Base-by-base conservation (phyloP, 2,329 filamentous ascomycete species). In the Botrytis aclada region DNA sequence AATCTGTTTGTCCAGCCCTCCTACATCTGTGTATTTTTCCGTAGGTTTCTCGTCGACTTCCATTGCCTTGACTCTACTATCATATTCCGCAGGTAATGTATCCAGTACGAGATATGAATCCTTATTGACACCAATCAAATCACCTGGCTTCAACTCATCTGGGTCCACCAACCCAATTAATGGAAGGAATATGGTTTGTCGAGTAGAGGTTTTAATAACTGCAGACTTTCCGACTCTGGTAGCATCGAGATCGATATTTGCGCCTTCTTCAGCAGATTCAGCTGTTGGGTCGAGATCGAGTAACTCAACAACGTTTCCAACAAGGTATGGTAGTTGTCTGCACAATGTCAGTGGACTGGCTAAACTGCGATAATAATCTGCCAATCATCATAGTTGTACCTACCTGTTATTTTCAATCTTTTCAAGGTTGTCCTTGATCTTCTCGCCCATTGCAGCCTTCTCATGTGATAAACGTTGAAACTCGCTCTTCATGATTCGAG, bases 31-130 rank as follows among this genome's bases (percentile, higher is more conserved):
- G 85, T 99, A 99, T 85, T 98, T 97, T 84, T 99, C 96, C 56
- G 95, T 98, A 16, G 96, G 97, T 87, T 99, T 99, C 88, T 99
- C 97, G 80, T 99, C 96, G 12, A 99, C 96, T 86, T 99, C 97
- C 96, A 99, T 99, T 51, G 97, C 97, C 86, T 99, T 99, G 77
- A 99, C 96, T 83, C 96, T 90, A 84, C 95, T 98, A 82, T 99
- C 96, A 81, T 99, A 99, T 83, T 99, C 97, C 64, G 96, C 96
- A 1, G 96, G 96, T 77, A 99, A 87, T 37, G 96, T 99, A 82
- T 99, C 97, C 73, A 99, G 88, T 77, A 99, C 93, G 51, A 99
- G 90, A 82, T 99, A 99, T 73, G 95, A 98, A 81, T 99, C 97
- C 85, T 99, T 99, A 83, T 99, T 98, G 73, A 99, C 95, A 83